phyloP scores from a whole-genome alignment of 2,329 filamentous ascomycete genomes.

The Bipolaris bicolor region DNA sequence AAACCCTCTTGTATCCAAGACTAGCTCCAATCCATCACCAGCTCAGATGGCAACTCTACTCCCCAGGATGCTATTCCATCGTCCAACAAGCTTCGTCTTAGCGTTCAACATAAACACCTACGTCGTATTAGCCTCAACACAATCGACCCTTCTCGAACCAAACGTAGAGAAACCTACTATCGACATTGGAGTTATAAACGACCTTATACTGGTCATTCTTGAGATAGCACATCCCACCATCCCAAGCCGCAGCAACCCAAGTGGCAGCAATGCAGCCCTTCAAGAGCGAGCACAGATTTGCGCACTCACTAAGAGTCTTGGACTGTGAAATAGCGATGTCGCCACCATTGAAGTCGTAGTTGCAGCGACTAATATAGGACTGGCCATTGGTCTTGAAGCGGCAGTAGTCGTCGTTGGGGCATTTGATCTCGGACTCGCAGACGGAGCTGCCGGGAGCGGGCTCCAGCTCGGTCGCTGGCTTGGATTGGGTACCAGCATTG shows the following conservation, averaged over 20 bases:
- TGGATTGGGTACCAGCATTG: slow-evolving; percentile 7
- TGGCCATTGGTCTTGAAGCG: slow-evolving; percentile 5
- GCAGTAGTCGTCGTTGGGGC: slow-evolving; percentile 14
- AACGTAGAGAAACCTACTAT: background rate
- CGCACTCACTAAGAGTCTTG: slow-evolving; percentile 4
- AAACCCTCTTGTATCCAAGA: background rate
- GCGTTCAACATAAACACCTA: slow-evolving; percentile 6
- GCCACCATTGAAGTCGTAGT: slow-evolving; percentile 18
- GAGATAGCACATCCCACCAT: slow-evolving; percentile 11
- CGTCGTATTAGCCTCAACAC: background rate
- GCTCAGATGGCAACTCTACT: background rate
- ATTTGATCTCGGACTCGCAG: slow-evolving; percentile 8
- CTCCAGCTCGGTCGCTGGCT: background rate
- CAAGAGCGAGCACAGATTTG: slow-evolving; percentile 2
- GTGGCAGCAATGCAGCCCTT: slow-evolving; percentile 12
- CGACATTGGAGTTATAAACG: slow-evolving; percentile 8
- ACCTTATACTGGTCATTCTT: slow-evolving; percentile 6
- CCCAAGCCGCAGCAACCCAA: slow-evolving; percentile 9
- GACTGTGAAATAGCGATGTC: slow-evolving; percentile 6
- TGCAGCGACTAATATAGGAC: slow-evolving; percentile 10
- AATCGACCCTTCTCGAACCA: no score
- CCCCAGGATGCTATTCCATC: background rate
- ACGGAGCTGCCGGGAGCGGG: slow-evolving; percentile 4
- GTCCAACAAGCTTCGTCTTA: background rate
- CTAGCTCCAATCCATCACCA: background rate